Percentiles rank a stretch among this genome's conserved stretches.
Evolutionary conservation across 1,139 yeast species (phyloP).

Genomic region (Chernovozyma sophiae-reginae): DNA sequence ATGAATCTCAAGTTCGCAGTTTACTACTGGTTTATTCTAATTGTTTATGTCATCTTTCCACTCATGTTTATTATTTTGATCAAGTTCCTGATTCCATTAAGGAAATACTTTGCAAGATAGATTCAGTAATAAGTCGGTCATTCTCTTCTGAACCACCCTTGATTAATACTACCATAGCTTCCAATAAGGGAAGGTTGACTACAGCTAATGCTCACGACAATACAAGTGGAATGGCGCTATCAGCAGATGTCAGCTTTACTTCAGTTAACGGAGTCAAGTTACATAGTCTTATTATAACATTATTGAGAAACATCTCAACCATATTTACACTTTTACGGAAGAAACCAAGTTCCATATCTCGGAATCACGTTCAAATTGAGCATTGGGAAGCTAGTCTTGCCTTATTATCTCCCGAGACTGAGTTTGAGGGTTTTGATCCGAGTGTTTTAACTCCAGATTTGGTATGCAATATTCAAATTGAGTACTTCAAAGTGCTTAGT

Average conservation of each 20-base stretch:
- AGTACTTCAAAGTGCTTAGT: constrained; percentile 31
- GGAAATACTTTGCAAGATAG: constrained; percentile 46
- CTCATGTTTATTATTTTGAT: constrained; percentile 73
- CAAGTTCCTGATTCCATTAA: constrained; percentile 74
- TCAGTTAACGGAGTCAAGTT: constrained; percentile 15
- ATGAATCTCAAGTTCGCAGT: constrained; percentile 19
- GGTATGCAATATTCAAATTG: constrained; percentile 27
- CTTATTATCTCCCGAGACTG: constrained; percentile 27
- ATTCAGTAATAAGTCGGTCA: constrained; percentile 25
- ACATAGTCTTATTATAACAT: constrained; percentile 23
- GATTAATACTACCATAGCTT: background rate
- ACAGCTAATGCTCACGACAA: background rate
- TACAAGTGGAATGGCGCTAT: background rate
- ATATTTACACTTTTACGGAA: constrained; percentile 29
- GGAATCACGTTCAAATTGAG: constrained; percentile 40
- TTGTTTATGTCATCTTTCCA: constrained; percentile 60
- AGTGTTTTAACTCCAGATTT: constrained; percentile 20
- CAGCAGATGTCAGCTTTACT: background rate
- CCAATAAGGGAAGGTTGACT: background rate
- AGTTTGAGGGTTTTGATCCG: constrained; percentile 12
- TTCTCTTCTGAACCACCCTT: constrained; percentile 5
- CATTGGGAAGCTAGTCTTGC: constrained; percentile 42
- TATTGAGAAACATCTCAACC: constrained; percentile 30
- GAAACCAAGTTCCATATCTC: constrained; percentile 30
- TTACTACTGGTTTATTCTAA: constrained; percentile 33